phyloP scores from a whole-genome alignment of 805 yeast genomes.

The Candida palmyrensis region DNA sequence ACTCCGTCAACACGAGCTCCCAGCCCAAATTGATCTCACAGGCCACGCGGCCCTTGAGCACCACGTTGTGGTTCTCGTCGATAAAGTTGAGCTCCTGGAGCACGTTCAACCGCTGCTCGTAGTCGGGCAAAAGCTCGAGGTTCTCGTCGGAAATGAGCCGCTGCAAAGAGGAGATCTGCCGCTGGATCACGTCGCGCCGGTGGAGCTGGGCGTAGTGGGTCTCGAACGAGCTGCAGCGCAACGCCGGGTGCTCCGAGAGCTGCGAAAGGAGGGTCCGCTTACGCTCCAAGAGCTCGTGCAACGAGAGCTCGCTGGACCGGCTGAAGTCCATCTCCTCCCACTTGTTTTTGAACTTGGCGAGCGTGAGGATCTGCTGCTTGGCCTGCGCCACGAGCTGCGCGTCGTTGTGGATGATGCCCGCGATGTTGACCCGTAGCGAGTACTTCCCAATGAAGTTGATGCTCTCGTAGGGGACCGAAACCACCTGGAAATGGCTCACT shows the following conservation, averaged over 20 bases:
- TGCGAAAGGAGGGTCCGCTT: slow-evolving; percentile 28
- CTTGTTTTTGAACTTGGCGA: slow-evolving; percentile 32
- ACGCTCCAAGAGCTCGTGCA: slow-evolving; percentile 33
- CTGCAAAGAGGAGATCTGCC: slow-evolving; percentile 51
- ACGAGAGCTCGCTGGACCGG: slow-evolving; percentile 23
- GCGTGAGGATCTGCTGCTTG: slow-evolving; percentile 24
- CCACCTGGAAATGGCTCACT: slow-evolving; percentile 28
- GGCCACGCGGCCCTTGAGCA: slow-evolving; percentile 86
- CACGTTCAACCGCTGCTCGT: slow-evolving; percentile 81
- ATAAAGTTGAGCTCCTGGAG: slow-evolving; percentile 75
- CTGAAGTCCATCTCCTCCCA: slow-evolving; percentile 43
- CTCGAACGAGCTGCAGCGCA: slow-evolving; percentile 40
- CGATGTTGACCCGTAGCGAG: slow-evolving; percentile 26
- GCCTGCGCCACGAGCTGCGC: slow-evolving; percentile 30
- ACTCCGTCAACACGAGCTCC: slow-evolving; percentile 85
- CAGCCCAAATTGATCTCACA: slow-evolving; percentile 91
- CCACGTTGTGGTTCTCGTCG: slow-evolving; percentile 70
- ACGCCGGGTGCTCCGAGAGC: slow-evolving; percentile 19
- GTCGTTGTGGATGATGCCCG: slow-evolving; percentile 32
- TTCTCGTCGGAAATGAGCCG: slow-evolving; percentile 78
- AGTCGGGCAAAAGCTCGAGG: slow-evolving; percentile 85
- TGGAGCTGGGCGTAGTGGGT: slow-evolving; percentile 41
- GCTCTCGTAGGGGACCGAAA: slow-evolving; percentile 33
- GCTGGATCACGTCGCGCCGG: slow-evolving; percentile 40
- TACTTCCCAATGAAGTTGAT: slow-evolving; percentile 43